phyloP scores from a whole-genome alignment of 2,329 filamentous ascomycete species.

The Dendryphion nanum region DNA sequence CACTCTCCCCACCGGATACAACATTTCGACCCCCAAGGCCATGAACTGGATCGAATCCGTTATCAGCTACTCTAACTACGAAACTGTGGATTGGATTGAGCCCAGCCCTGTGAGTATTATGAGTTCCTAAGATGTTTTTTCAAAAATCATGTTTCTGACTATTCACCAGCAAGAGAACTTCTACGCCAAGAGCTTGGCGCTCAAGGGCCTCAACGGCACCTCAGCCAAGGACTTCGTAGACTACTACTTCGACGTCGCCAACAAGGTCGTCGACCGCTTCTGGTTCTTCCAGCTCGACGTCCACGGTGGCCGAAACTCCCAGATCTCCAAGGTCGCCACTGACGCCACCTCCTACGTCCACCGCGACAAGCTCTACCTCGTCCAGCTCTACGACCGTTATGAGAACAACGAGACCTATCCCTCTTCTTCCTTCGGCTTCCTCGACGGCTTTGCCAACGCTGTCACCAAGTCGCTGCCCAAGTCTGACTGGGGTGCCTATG shows the following conservation, averaged over 20 bases:
- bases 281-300: slow-evolving; percentile 14
- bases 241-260: slow-evolving; percentile 12
- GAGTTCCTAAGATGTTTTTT: no score
- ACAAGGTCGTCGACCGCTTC: slow-evolving; percentile 8
- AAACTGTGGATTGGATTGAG: slow-evolving; percentile 9
- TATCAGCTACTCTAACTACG: slow-evolving; percentile 11
- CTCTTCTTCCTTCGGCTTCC: slow-evolving; percentile 29
- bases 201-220: slow-evolving; percentile 10
- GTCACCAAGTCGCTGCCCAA: slow-evolving; percentile 16
- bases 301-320: slow-evolving; percentile 12
- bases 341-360: slow-evolving; percentile 12
- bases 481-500: slow-evolving; percentile 43
- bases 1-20: slow-evolving; percentile 8
- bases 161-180: slow-evolving; percentile 11
- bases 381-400: slow-evolving; percentile 14
- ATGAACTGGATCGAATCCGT: slow-evolving; percentile 12
- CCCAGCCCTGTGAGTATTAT: slow-evolving; percentile 10
- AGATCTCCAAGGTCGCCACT: slow-evolving; percentile 7
- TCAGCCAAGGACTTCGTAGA: slow-evolving; percentile 7
- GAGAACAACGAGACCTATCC: slow-evolving; percentile 24
- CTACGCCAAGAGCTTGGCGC: slow-evolving; percentile 10
- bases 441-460: slow-evolving; percentile 37
- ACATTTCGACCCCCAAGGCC: slow-evolving; percentile 3
- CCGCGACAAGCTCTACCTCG: slow-evolving; percentile 10
- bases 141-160: no score